Conservation (phyloP, 495 filamentous ascomycete species). For the Hypoxylon rickii region DNA sequence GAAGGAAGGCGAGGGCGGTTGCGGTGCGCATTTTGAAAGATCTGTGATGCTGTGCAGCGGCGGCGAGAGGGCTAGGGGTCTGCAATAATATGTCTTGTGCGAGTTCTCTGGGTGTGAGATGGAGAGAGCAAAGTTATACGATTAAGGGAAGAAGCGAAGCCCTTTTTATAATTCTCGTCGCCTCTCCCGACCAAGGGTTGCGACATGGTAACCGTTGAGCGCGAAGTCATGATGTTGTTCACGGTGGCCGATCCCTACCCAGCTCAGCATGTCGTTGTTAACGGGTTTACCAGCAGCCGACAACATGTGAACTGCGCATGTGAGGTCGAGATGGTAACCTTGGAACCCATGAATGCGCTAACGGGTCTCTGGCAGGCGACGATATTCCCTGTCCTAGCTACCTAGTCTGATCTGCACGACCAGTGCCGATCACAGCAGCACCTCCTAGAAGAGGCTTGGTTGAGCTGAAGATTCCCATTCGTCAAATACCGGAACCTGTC, state of each 20-base stretch:
- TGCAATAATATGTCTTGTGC: too few species aligned
- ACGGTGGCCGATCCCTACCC: constrained; percentile 29
- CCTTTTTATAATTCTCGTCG: constrained; percentile 15
- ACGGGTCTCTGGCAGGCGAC: constrained; percentile 16
- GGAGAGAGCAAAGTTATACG: neutral
- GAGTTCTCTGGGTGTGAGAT: constrained; percentile 14
- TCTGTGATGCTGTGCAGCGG: neutral
- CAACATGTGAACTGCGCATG: constrained; percentile 28
- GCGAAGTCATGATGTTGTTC: constrained; percentile 13
- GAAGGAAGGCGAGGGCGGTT: constrained; percentile 32
- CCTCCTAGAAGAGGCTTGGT: constrained; percentile 30
- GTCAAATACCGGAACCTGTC: constrained; percentile 2
- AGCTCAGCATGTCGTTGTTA: constrained; percentile 12
- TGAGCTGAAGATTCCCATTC: constrained; percentile 13
- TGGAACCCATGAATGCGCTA: constrained; percentile 13
- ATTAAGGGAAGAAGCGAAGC: neutral
- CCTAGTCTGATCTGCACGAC: constrained; percentile 24
- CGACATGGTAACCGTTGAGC: constrained; percentile 5
- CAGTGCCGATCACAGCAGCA: constrained; percentile 31
- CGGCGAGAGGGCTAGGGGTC: neutral
- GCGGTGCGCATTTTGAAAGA: constrained; percentile 34
- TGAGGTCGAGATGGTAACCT: constrained; percentile 15
- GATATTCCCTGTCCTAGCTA: constrained; percentile 11
- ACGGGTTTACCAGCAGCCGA: constrained; percentile 7
- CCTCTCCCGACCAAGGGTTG: constrained; percentile 1